These are phyloP conservation scores for Adansonia grandidieri DNA, from an alignment of 441 rosid species.

Conservation along the genomic window DNA sequence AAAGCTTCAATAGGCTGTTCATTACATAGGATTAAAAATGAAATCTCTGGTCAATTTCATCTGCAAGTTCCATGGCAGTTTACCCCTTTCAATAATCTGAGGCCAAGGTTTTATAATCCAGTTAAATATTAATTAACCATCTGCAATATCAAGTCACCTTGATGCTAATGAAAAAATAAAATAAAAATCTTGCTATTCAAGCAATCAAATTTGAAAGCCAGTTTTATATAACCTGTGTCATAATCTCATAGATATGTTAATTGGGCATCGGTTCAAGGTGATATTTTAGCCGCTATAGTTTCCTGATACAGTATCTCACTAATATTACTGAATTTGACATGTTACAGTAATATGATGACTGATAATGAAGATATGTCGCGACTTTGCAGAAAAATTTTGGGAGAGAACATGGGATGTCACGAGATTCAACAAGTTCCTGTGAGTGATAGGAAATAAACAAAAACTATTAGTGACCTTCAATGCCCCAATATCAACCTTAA, in stretches of 20 bases:
- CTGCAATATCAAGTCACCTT: constrained; percentile 1
- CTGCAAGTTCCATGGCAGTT: neutral
- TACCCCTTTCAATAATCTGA: neutral
- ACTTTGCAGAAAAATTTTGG: neutral
- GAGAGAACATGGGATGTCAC: neutral
- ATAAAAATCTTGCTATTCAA: neutral
- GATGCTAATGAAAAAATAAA: neutral
- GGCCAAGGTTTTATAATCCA: neutral
- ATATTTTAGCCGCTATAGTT: neutral
- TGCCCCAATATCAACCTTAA: neutral
- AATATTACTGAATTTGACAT: neutral
- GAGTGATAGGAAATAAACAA: neutral
- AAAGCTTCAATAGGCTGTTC: neutral
- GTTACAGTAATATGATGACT: neutral
- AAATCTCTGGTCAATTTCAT: neutral
- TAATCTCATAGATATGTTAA: neutral
- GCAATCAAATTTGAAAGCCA: neutral
- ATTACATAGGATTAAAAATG: neutral
- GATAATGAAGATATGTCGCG: neutral
- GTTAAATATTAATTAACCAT: neutral
- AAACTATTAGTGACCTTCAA: neutral
- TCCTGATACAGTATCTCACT: neutral
- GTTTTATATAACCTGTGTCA: neutral
- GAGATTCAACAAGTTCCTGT: neutral
- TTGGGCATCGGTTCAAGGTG: neutral